Evolutionary conservation across 2,329 filamentous ascomycete species (phyloP), one percentile per base, ranked within the genome.

Genomic region (Colletotrichum scovillei): DNA sequence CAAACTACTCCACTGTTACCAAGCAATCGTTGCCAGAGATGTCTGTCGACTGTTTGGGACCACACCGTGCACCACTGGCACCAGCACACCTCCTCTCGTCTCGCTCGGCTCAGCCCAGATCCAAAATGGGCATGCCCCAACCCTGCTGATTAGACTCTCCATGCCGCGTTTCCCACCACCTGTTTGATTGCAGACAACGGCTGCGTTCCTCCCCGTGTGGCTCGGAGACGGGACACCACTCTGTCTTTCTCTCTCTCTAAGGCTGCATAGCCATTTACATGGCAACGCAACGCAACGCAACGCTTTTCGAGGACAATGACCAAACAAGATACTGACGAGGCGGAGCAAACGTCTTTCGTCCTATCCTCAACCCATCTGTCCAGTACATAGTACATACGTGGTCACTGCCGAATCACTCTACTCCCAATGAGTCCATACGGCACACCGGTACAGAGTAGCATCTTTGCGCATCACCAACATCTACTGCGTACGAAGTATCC

Each of bases 161-260:
- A 11, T 32, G 42, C 42, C 60, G n/a, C 46, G 28, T 22, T 63
- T 57, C 55, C 30, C 12, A 42, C 38, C 38, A 42, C 35, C 46
- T 12, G 62, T 55, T 53, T 53, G 62, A 49, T 53, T 49, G 46
- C 28, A 19, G 12, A 26, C 12, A 30, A 38, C 62, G 62, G 62
- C 62, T 63, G 4, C 62, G 24, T 63, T 53, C 24, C 62, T 35
- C 46, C 42, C 62, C 62, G 62, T 12, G 62, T 63, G 62, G 62
- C 62, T 63, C 62, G 42, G 42, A 49, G 42, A 49, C 19, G 19
- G 42, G 19, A 63, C n/a, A 35, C 11, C 19, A 38, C 32, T 28
- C 26, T 28, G 5, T 28, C 26, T 28, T 5, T 28, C 26, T 28
- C 32, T 35, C 32, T 35, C 11, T 35, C 32, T 35, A 3, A 35